Conservation (phyloP, 169 alveolate species). For the Besnoitia besnoiti region DNA sequence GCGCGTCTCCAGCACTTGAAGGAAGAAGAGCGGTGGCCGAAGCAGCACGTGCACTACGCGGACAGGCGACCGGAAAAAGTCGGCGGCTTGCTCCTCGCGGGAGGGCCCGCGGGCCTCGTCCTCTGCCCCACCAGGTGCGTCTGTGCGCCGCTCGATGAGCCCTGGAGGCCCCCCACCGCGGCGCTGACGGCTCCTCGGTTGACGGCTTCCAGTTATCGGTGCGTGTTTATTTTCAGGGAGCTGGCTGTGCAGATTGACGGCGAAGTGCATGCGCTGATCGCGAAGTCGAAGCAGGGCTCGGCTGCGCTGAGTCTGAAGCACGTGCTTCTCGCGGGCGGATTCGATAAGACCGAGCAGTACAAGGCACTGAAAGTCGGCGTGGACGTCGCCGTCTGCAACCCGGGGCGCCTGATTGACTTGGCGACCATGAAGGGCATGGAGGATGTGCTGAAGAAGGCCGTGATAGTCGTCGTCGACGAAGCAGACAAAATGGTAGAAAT, state of each 20-base stretch:
- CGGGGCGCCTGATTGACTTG: slow-evolving; percentile 67
- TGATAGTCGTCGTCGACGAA: slow-evolving; percentile 68
- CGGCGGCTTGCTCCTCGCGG: neutral
- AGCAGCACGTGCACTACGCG: neutral
- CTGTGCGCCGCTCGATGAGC: neutral
- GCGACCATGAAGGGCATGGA: slow-evolving; percentile 61
- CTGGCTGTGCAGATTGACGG: slow-evolving; percentile 69
- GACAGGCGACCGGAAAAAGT: slow-evolving; percentile 23
- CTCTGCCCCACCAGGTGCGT: slow-evolving; percentile 65
- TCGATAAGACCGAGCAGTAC: slow-evolving; percentile 68
- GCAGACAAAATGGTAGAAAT: slow-evolving; percentile 66
- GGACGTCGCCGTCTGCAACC: slow-evolving; percentile 59
- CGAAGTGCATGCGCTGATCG: slow-evolving; percentile 54
- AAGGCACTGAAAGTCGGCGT: slow-evolving; percentile 56
- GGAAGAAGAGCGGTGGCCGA: slow-evolving; percentile 79
- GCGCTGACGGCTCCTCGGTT: neutral
- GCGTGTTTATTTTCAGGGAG: slow-evolving; percentile 42
- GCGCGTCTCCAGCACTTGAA: slow-evolving; percentile 92
- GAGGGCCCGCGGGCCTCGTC: slow-evolving; percentile 60
- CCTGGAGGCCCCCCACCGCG: neutral
- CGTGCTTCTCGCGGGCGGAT: slow-evolving; percentile 65
- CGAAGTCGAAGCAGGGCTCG: slow-evolving; percentile 41
- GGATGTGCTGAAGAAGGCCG: slow-evolving; percentile 46
- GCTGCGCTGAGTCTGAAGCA: slow-evolving; percentile 58
- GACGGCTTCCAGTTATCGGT: neutral